Evolutionary conservation across 1,284 basidiomycete species (phyloP), one percentile per base, ranked within the genome.

Genomic region (Austroboletus rostrupii): DNA sequence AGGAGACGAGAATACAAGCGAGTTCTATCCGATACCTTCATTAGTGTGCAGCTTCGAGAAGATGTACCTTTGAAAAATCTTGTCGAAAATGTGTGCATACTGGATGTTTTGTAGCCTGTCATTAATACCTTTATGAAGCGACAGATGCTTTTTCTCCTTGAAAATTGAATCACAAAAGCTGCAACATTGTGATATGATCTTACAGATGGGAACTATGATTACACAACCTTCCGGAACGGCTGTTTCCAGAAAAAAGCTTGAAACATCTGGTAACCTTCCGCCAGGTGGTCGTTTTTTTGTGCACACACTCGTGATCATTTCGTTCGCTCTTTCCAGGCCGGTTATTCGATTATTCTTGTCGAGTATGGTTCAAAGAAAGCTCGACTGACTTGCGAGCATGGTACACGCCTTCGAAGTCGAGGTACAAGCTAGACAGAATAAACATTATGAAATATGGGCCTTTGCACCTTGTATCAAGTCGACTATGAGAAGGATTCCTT

Each of bases 371-470:
- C 64, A 5, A 75, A 79, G 74, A 55, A 55, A n/a, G 23, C 66
- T 83, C 3, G 77, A 79, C 50, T 74, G 54, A 67, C 13, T 54
- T 79, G 23, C 73, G 81, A 1, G 79, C 79, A 0, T 72, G 76
- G 72, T 84, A 4, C 82, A 84, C 60, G 76, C 76, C 1, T 76
- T 81, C 45, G 78, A 85, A n/a, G n/a, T n/a, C n/a, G n/a, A n/a
- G 59, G 65, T 68, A 0, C 65, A 70, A 16, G 60, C 81, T 17
- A 62, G 61, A 4, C 57, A 58, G 23, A 55, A 68, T n/a, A n/a
- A n/a, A 0, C 41, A 74, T 0, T 42, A 51, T 0, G 79, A 78
- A 2, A 61, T 80, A 23, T 62, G 68, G 57, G 67, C 66, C n/a
- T 70, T 80, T 45, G 73, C 73, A 35, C 75, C 81, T 1, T 83